phyloP scores from a whole-genome alignment of 78 protist species.

The Neovahlkampfia damariscottae region DNA sequence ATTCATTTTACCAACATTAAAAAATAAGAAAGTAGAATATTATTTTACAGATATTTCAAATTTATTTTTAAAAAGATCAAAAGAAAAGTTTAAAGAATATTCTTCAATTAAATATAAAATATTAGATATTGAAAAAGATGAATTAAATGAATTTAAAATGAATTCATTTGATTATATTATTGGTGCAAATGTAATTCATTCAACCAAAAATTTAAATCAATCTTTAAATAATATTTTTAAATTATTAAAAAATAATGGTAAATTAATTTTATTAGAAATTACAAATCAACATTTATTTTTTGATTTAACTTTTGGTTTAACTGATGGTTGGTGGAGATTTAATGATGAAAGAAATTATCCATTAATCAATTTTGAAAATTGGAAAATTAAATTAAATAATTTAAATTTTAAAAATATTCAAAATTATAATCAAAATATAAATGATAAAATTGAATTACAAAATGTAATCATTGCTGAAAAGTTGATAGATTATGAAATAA shows the following conservation, averaged over 20 bases:
- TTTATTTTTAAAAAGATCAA: not conserved
- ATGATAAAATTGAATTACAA: not conserved
- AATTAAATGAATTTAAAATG: not conserved
- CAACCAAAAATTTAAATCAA: not conserved
- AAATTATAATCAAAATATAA: too few relatives aligned
- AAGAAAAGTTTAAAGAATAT: not conserved
- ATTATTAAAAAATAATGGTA: not conserved
- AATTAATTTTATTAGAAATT: not conserved
- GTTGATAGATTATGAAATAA: not conserved
- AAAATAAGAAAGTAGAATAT: not conserved
- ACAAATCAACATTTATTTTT: not conserved
- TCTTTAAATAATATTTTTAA: not conserved
- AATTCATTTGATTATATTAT: not conserved
- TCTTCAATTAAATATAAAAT: not conserved
- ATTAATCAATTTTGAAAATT: not conserved
- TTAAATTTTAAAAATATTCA: not conserved
- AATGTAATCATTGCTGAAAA: not conserved
- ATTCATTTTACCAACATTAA: not conserved
- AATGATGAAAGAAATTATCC: not conserved
- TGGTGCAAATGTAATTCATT: not conserved
- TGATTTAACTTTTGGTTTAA: not conserved
- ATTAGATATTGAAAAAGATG: not conserved
- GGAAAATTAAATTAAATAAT: not conserved
- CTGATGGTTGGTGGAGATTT: conserved; percentile 1
- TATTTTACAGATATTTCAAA: not conserved